Conservation (phyloP, 2,329 filamentous ascomycete genomes). For the Phaeosphaeriaceae sp. region DNA sequence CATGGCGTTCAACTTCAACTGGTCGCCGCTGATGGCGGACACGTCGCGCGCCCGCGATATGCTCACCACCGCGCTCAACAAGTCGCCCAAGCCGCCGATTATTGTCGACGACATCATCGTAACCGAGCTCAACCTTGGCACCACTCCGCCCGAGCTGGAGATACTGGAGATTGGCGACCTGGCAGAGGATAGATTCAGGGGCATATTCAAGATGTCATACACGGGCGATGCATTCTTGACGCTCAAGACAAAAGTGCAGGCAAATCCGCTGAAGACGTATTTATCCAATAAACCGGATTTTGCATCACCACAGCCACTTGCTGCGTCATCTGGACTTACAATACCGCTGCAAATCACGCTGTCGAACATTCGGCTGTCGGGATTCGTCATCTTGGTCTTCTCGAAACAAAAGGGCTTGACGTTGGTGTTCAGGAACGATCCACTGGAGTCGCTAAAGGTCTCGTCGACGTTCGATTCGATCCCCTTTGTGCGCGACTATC, state of each 20-base stretch:
- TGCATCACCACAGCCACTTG: conserved; percentile 89
- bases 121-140: conserved; percentile 95
- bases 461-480: conserved; percentile 99
- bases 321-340: conserved; percentile 88
- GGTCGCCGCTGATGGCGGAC: conserved; percentile 97
- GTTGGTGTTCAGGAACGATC: conserved; percentile 96
- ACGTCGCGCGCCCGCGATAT: conserved; percentile 91
- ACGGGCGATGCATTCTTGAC: conserved; percentile 94
- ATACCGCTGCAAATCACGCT: conserved; percentile 98
- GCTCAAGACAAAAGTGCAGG: conserved; percentile 93
- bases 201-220: conserved; percentile 99
- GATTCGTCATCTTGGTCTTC: conserved; percentile 97
- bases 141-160: conserved; percentile 91
- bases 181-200: conserved; percentile 94
- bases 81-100: conserved; percentile 95
- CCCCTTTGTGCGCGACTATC: conserved; percentile 94
- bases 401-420: conserved; percentile 97
- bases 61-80: conserved; percentile 93
- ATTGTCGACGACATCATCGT: conserved; percentile 99
- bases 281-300: conserved; percentile 90
- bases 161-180: conserved; percentile 97
- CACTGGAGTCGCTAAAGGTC: conserved; percentile 95
- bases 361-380: conserved; percentile 93
- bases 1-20: conserved; percentile 99
- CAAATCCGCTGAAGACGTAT: conserved; percentile 96